phyloP scores from a whole-genome alignment of 2,329 filamentous ascomycete species.

The Aspergillus candidus region DNA sequence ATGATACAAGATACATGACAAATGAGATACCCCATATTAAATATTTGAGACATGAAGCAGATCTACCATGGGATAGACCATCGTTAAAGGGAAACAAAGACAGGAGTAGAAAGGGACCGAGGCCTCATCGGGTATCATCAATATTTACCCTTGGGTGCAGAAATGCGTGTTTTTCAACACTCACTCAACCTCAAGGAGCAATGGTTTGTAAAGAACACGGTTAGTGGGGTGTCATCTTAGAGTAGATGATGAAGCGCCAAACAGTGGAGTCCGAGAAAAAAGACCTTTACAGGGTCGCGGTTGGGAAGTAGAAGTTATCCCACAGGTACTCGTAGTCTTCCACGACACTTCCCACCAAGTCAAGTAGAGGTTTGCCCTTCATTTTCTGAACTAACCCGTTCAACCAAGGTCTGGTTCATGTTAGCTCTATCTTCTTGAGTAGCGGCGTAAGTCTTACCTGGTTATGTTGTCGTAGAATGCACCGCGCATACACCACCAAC shows the following conservation, averaged over 20 bases:
- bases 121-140: too few species aligned
- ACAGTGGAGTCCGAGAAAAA: background rate
- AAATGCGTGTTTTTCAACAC: too few species aligned
- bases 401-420: constrained; percentile 47
- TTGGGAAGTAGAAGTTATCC: constrained; percentile 94
- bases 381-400: constrained; percentile 67
- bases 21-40: constrained; percentile 11
- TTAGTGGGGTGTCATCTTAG: background rate
- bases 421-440: constrained; percentile 17
- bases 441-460: constrained; percentile 41
- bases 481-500: constrained; percentile 96
- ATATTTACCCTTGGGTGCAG: too few species aligned
- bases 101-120: too few species aligned
- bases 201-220: too few species aligned
- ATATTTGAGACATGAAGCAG: constrained; percentile 14
- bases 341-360: constrained; percentile 75
- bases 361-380: constrained; percentile 65
- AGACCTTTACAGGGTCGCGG: constrained; percentile 44
- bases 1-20: constrained; percentile 8
- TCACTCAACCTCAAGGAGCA: too few species aligned
- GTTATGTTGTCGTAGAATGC: constrained; percentile 93
- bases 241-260: constrained; percentile 9
- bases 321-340: constrained; percentile 97
- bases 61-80: constrained; percentile 3
- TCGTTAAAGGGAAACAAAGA: constrained; percentile 5